phyloP scores from a whole-genome alignment of 768 basidiomycete species.

The Pisolithus sp. region DNA sequence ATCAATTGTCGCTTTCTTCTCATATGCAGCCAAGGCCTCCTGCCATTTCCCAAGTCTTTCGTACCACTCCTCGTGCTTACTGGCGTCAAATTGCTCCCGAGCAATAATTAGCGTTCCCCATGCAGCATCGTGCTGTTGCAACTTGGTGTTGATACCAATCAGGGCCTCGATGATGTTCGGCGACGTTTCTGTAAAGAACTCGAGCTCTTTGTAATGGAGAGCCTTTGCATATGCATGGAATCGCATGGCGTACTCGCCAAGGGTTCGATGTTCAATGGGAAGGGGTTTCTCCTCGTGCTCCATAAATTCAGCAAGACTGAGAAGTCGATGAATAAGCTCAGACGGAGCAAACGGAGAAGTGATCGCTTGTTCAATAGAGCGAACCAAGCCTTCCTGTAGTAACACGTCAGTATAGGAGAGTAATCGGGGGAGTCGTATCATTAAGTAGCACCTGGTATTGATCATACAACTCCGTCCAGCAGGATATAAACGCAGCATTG shows the following conservation, averaged over 20 bases:
- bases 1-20: conserved; percentile 69
- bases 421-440: background rate
- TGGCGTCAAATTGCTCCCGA: conserved; percentile 82
- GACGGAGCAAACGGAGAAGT: conserved; percentile 70
- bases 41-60: conserved; percentile 95
- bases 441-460: conserved; percentile 73
- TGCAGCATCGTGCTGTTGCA: conserved; percentile 96
- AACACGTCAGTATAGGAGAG: conserved; percentile 3
- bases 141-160: conserved; percentile 91
- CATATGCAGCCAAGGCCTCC: conserved; percentile 82
- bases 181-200: conserved; percentile 90
- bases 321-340: conserved; percentile 83
- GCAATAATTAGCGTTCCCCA: conserved; percentile 94
- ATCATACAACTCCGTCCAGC: conserved; percentile 94
- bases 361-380: conserved; percentile 82
- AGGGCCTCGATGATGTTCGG: conserved; percentile 89
- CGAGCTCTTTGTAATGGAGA: conserved; percentile 96
- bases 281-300: conserved; percentile 96
- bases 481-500: conserved; percentile 97
- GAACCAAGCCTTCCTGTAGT: conserved; percentile 85
- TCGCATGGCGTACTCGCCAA: conserved; percentile 90
- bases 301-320: conserved; percentile 97
- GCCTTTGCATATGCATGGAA: conserved; percentile 97
- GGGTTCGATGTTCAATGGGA: conserved; percentile 86
- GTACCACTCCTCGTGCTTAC: conserved; percentile 97